Base-by-base conservation (phyloP, 345 rosid genomes). In the Nephelium lappaceum region DNA sequence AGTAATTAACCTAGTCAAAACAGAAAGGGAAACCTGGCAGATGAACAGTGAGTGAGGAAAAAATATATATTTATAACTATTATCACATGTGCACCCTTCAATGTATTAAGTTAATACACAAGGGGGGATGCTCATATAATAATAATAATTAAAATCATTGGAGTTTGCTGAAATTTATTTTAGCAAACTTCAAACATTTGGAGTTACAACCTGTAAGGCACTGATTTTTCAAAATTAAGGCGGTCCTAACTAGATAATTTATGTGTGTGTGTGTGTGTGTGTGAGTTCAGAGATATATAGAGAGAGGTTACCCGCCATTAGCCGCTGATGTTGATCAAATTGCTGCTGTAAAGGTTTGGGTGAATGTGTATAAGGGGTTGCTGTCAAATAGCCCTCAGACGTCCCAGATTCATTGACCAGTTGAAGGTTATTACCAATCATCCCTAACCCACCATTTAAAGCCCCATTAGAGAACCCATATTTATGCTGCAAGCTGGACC, bases 401-500 rank as follows among this genome's bases (percentile, higher is more conserved):
- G 83, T 68, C 39, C 83, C 78, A 39, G 93, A 78, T 81, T 88
- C 97, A 81, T 79, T 88, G 18, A 82, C 79, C 79, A 86, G 84
- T 74, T 83, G 93, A 67, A 85, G 66, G 79, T 80, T 86, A 82
- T 84, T 89, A 58, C 86, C 90, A 43, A 86, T 86, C 90, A 85
- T 83, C 77, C 94, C 97, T 81, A 88, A 74, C 68, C 88, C 90
- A 79, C 89, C 87, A 85, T 88, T 90, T 75, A 87, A 73, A 74
- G 90, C 82, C 75, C 89, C 95, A 81, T 88, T 91, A 66, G 91
- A 69, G 77, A 91, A 88, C 42, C 89, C 92, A 85, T 87, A 86
- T 80, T 91, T 93, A 80, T 86, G 93, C 83, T 85, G 99, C 88
- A 96, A 66, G 60, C 91, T 84, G 69, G 95, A 83, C 84, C 95